A percentile compares a stretch with the other conserved stretches of the same genome.
phyloP scores from a whole-genome alignment of 108 stramenopile species.

The Asterionellopsis glacialis region DNA sequence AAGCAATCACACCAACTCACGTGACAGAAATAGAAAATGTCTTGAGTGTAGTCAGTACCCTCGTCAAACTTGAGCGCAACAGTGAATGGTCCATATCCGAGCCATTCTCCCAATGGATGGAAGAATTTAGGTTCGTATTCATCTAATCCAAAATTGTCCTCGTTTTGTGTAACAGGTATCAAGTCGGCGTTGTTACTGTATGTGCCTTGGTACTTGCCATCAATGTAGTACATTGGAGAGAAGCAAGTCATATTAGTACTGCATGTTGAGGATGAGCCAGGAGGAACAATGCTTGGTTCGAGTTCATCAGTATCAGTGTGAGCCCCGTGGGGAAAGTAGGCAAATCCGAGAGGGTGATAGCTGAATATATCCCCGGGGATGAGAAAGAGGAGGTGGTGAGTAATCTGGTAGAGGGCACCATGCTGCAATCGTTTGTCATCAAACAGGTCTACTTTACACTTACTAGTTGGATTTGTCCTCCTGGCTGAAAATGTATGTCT shows the following conservation, averaged over 20 bases:
- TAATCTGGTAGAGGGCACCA: no score
- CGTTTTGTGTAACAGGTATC: no score
- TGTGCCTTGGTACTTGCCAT: slow-evolving; percentile 54
- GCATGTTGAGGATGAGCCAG: slow-evolving; percentile 32
- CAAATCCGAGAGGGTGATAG: slow-evolving; percentile 90
- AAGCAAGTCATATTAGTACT: slow-evolving; percentile 41
- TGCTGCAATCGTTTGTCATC: no score
- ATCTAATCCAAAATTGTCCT: slow-evolving; percentile 78
- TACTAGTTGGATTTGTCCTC: no score
- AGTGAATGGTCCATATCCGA: slow-evolving; percentile 46
- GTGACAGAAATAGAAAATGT: slow-evolving; percentile 94
- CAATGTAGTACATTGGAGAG: slow-evolving; percentile 76
- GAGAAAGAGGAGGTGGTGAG: no score
- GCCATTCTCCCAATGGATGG: slow-evolving; percentile 67
- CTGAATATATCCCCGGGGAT: no score
- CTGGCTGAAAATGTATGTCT: no score
- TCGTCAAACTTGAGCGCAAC: slow-evolving; percentile 54
- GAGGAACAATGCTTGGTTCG: slow-evolving; percentile 56
- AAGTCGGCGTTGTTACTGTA: slow-evolving; percentile 42
- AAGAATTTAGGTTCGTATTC: slow-evolving; percentile 81
- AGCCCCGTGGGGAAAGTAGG: slow-evolving; percentile 86
- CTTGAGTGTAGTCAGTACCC: slow-evolving; percentile 37
- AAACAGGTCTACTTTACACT: no score
- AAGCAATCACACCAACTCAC: slow-evolving; percentile 27
- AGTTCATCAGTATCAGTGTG: slow-evolving; percentile 80